phyloP scores from a whole-genome alignment of 2,329 filamentous ascomycete species.

The Colletotrichum sp. region DNA sequence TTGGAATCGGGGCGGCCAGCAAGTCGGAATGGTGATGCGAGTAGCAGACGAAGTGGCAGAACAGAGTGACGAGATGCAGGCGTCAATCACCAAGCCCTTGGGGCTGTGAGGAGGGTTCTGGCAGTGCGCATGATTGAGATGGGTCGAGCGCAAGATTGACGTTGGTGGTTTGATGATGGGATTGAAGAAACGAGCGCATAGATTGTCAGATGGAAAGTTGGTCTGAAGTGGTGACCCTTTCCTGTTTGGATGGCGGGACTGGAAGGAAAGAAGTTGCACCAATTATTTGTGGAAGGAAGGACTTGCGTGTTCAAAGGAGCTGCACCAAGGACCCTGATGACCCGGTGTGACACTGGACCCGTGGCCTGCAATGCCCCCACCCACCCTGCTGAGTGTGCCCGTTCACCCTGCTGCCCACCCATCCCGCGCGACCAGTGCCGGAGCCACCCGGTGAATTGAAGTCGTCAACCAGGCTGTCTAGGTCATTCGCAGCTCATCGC shows the following conservation, averaged over 20 bases:
- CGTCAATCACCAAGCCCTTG: background rate
- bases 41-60: background rate
- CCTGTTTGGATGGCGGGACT: no score
- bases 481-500: background rate
- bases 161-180: background rate
- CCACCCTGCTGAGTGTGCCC: no score
- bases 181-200: background rate
- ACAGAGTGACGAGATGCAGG: background rate
- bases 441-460: background rate
- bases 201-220: background rate
- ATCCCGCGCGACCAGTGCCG: background rate
- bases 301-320: no score
- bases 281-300: no score
- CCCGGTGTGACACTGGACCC: background rate
- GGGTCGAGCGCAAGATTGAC: background rate
- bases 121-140: background rate
- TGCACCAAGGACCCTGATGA: background rate
- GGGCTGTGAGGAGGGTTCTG: background rate
- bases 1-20: background rate
- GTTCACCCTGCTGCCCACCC: background rate
- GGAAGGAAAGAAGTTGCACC: no score
- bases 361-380: background rate
- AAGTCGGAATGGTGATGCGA: background rate
- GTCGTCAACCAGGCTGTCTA: background rate
- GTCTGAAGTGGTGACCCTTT: no score